A percentile compares a stretch with the other conserved stretches of the same genome.
phyloP scores from a whole-genome alignment of 768 basidiomycete genomes.

The Boletus vermiculosoides region DNA sequence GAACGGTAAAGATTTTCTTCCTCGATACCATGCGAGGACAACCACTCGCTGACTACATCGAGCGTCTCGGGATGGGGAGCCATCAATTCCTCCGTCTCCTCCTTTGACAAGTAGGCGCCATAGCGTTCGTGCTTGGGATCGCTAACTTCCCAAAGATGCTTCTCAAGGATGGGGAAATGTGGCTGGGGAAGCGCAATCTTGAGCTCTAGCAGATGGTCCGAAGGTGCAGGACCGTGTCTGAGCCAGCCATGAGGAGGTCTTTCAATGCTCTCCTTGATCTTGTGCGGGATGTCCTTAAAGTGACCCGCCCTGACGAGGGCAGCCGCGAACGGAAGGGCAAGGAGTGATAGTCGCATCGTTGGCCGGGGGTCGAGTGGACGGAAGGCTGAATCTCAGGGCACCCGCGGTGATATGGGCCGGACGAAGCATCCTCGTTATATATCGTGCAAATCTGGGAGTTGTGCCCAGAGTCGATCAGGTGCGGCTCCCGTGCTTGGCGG shows the following conservation, averaged over 20 bases:
- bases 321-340: constrained; percentile 13
- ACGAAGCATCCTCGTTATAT: constrained; percentile 10
- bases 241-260: constrained; percentile 49
- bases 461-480: neutral
- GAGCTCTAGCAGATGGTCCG: constrained; percentile 49
- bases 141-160: constrained; percentile 56
- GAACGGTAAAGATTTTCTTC: constrained; percentile 51
- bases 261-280: constrained; percentile 51
- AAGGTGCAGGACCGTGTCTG: constrained; percentile 40
- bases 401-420: neutral
- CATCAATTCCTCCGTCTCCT: constrained; percentile 61
- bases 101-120: constrained; percentile 58
- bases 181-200: constrained; percentile 58
- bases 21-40: constrained; percentile 51
- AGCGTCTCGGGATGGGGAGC: constrained; percentile 56
- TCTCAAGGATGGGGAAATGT: constrained; percentile 48
- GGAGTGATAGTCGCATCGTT: constrained; percentile 13
- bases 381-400: neutral
- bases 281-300: constrained; percentile 18
- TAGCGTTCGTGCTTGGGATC: constrained; percentile 55
- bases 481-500: neutral
- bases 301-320: constrained; percentile 11
- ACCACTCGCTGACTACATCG: constrained; percentile 58
- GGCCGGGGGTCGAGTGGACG: neutral
- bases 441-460: neutral